Conservation (phyloP, 768 basidiomycete genomes). For the Mycena albidolilacea region DNA sequence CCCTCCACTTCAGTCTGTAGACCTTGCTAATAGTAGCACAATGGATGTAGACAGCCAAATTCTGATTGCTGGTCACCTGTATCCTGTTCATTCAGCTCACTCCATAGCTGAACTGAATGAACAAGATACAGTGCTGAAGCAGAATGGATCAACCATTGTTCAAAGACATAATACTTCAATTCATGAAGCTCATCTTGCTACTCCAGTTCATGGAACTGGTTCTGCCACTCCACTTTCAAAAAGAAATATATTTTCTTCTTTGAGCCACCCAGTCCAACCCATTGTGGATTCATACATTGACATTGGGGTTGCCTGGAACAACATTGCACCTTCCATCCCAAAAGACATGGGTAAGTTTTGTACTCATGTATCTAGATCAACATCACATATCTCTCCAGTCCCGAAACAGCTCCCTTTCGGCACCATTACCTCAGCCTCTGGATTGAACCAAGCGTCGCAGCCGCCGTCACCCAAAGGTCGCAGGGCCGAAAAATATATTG, state of each 20-base stretch:
- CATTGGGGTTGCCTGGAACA: not conserved
- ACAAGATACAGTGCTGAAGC: not conserved
- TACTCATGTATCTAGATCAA: not conserved
- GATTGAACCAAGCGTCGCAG: not conserved
- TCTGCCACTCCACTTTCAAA: not conserved
- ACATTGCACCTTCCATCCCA: slow-evolving; percentile 7
- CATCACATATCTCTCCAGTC: not conserved
- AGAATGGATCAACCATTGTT: not conserved
- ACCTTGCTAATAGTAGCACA: slow-evolving; percentile 12
- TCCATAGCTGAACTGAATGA: not conserved
- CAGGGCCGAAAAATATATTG: not conserved
- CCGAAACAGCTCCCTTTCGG: not conserved
- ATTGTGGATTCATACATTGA: not conserved
- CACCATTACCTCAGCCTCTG: not conserved
- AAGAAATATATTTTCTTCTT: slow-evolving; percentile 1
- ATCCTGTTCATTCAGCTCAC: slow-evolving; percentile 3
- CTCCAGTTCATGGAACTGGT: not conserved
- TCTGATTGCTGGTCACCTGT: not conserved
- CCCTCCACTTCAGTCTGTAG: slow-evolving; percentile 1
- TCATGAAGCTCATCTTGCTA: not conserved
- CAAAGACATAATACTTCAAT: slow-evolving; percentile 5
- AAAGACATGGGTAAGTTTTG: not conserved
- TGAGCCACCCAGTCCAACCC: not conserved
- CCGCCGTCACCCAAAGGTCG: no score
- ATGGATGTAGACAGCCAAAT: slow-evolving; percentile 5